Evolutionary conservation across 805 yeast species (phyloP), one percentile per base, ranked within the genome.

Genomic region (Wickerhamia fluorescens): DNA sequence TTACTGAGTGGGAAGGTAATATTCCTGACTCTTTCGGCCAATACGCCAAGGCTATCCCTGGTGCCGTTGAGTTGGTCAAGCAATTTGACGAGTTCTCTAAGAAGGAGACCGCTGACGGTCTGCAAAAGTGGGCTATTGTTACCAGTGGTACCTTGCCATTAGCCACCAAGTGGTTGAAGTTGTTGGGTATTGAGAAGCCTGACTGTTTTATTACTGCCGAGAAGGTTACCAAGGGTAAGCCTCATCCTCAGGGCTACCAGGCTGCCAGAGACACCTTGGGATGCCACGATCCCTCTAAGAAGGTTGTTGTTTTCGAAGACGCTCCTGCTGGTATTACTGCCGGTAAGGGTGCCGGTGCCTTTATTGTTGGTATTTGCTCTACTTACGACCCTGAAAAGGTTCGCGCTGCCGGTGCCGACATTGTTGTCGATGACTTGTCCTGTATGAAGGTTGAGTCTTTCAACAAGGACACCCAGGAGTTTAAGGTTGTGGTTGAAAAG

Each of bases 311-410:
- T 28, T 84, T 84, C 49, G 95, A 84, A 61, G 95, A 84, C 52
- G 94, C 94, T 25, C 89, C 87, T 35, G 88, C 92, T 28, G 94
- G 95, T 51, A 75, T 83, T 39, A 59, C 72, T 45, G 89, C 94
- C 22, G 94, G 94, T 49, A 74, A 75, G 51, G 82, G 71, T 32
- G 88, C 92, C 15, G 94, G 88, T 35, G 86, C 92, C 53, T 67
- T 71, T 50, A 79, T 82, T 36, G 75, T 84, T 44, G 95, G 94
- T 50, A 78, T 84, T 56, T 81, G 88, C 42, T 78, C 89, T 37
- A 76, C 92, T 31, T 82, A 80, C 56, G 75, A 70, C 40, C 71
- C 82, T 22, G 78, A 75, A 36, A 69, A 69, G 50, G 79, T 84
- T 35, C 70, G 76, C 57, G 71, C 66, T 31, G 73, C 83, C 31